Conservation (phyloP, 441 rosid genomes). For the Eutrema salsugineum region DNA sequence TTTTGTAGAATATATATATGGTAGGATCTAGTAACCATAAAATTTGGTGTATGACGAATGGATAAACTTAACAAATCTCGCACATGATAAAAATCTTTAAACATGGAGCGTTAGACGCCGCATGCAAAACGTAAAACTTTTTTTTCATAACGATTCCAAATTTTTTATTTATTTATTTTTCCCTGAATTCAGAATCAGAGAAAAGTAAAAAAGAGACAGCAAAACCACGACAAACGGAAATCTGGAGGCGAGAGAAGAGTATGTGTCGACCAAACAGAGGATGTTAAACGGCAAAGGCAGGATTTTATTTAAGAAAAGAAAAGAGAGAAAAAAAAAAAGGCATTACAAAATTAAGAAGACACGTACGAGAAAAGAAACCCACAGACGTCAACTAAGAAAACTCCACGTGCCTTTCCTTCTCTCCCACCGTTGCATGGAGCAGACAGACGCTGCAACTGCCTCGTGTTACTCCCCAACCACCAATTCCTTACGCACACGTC, state of each 20-base stretch:
- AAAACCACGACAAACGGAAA: not conserved
- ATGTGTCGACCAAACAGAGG: constrained; percentile 18
- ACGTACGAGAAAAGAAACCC: constrained; percentile 26
- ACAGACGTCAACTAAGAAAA: constrained; percentile 18
- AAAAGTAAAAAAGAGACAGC: not conserved
- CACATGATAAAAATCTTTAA: not conserved
- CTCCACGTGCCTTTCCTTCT: constrained; percentile 17
- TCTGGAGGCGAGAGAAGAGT: not conserved
- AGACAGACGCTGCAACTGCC: constrained; percentile 34
- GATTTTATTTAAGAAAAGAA: not conserved
- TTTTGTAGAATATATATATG: not conserved
- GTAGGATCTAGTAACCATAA: not conserved
- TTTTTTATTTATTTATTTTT: not conserved
- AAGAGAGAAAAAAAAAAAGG: not conserved
- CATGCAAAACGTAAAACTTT: not conserved
- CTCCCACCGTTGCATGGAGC: constrained; percentile 36
- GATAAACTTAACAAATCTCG: not conserved
- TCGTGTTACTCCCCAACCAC: constrained; percentile 22
- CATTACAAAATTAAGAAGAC: constrained; percentile 14
- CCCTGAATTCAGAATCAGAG: not conserved
- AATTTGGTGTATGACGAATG: not conserved
- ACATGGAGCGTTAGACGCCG: not conserved
- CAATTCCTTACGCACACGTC: constrained; percentile 10
- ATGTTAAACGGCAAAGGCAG: constrained; percentile 24
- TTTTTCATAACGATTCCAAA: not conserved